phyloP scores from a whole-genome alignment of 2,329 filamentous ascomycete genomes.

The Colletotrichum sp. region DNA sequence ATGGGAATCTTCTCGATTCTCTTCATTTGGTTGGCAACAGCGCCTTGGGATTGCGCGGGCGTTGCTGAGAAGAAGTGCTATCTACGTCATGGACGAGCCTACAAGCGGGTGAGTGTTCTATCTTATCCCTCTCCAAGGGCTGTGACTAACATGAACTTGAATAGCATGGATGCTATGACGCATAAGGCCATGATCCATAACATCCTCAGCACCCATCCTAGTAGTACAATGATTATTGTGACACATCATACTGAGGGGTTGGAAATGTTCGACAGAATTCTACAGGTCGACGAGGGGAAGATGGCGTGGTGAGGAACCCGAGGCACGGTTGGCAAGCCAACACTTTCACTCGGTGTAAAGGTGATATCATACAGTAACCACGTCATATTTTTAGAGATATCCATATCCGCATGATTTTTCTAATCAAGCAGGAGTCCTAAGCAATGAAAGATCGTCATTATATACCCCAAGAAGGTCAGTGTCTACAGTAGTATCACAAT shows the following conservation, averaged over 20 bases:
- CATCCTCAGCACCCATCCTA: not conserved
- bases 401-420: fast-evolving
- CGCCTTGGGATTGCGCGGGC: not conserved
- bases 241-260: not conserved
- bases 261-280: not conserved
- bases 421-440: not conserved
- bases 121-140: not conserved
- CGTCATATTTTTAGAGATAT: not conserved
- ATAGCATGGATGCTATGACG: not conserved
- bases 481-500: not conserved
- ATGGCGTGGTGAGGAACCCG: not conserved
- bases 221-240: not conserved
- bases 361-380: not conserved
- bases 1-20: not conserved
- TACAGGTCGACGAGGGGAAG: not conserved
- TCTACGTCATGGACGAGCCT: not conserved
- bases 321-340: not conserved
- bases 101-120: not conserved
- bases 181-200: not conserved
- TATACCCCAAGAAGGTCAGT: not conserved
- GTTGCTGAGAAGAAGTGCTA: not conserved
- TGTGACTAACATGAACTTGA: not conserved
- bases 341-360: not conserved
- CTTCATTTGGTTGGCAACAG: not conserved
- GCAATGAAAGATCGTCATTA: not conserved